Conservation (phyloP, 78 protist genomes). For the Dictyostelium intermedium region DNA sequence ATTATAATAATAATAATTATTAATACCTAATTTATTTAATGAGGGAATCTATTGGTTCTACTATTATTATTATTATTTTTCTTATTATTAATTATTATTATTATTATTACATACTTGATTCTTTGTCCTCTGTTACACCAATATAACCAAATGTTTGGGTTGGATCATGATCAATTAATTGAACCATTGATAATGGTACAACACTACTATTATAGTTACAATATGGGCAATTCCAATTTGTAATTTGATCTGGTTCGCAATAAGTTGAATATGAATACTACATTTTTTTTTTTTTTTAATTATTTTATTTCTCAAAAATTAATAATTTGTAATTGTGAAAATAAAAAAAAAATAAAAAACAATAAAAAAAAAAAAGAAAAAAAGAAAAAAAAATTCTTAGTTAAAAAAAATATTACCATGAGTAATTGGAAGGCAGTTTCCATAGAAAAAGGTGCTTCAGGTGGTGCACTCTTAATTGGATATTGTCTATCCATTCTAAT, state of each 20-base stretch:
- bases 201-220: neutral
- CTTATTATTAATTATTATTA: neutral
- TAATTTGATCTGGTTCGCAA: constrained; percentile 1
- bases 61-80: neutral
- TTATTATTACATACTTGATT: neutral
- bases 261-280: constrained; percentile 58
- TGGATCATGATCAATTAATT: neutral
- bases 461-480: neutral
- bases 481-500: neutral
- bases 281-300: neutral
- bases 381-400: too few species aligned
- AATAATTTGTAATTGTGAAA: too few species aligned
- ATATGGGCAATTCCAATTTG: constrained; percentile 57
- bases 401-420: too few species aligned
- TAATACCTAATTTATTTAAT: too few species aligned
- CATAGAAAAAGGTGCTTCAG: neutral
- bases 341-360: too few species aligned
- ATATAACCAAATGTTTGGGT: constrained; percentile 62
- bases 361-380: neutral
- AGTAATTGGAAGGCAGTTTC: neutral
- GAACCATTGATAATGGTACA: neutral
- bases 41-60: too few species aligned
- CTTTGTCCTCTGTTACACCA: neutral
- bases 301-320: neutral
- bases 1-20: neutral